Evolutionary conservation across 73 alveolate genomes (phyloP).

Genomic region (Halteria grandinella): DNA sequence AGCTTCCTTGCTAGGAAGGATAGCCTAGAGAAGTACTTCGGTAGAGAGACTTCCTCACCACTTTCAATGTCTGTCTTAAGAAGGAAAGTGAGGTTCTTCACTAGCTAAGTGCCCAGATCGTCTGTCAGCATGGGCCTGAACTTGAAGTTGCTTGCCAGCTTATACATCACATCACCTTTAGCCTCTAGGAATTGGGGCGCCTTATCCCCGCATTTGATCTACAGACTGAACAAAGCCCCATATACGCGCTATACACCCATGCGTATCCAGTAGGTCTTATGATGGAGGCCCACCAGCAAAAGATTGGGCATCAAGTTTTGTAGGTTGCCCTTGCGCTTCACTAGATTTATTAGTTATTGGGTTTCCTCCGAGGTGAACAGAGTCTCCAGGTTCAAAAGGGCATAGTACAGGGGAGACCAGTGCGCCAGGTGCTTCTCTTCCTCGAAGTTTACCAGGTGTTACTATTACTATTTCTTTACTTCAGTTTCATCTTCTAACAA

Average conservation of each 20-base stretch:
- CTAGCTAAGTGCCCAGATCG: neutral
- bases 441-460: no score
- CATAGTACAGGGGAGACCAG: no score
- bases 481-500: no score
- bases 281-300: neutral
- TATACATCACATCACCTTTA: neutral
- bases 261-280: neutral
- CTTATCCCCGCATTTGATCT: neutral
- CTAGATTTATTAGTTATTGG: no score
- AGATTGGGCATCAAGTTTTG: no score
- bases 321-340: no score
- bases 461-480: no score
- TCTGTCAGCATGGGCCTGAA: neutral
- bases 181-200: neutral
- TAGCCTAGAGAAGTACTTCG: neutral
- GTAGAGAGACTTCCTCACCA: neutral
- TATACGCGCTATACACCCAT: neutral
- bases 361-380: no score
- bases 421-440: no score
- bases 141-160: neutral
- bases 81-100: neutral
- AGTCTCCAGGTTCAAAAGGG: no score
- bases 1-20: slow-evolving; percentile 32
- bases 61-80: neutral
- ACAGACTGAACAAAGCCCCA: neutral